phyloP scores from a whole-genome alignment of 805 yeast species.

The Metschnikowia bowlesiae region DNA sequence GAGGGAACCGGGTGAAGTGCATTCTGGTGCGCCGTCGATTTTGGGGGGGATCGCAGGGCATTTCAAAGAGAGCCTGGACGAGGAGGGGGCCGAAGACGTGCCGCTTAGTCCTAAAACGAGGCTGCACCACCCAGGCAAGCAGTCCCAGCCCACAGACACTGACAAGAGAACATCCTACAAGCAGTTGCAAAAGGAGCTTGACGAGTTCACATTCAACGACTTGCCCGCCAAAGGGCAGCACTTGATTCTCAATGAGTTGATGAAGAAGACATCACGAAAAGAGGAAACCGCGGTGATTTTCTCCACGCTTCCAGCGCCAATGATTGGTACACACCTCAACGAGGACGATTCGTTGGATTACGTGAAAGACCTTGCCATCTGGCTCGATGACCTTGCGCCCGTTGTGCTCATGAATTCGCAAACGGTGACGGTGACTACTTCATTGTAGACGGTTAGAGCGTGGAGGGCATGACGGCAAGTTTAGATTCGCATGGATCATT shows the following conservation, averaged over 20 bases:
- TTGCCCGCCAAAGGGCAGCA: constrained; percentile 93
- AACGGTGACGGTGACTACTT: constrained; percentile 94
- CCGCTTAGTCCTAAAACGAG: not conserved
- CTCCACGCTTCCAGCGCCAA: constrained; percentile 87
- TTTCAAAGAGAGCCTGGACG: not conserved
- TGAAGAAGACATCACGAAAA: constrained; percentile 57
- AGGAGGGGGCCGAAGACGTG: not conserved
- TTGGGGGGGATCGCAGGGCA: constrained; percentile 1
- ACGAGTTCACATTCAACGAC: constrained; percentile 61
- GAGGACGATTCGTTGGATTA: constrained; percentile 70
- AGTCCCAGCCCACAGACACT: constrained; percentile 9
- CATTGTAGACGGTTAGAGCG: constrained; percentile 42
- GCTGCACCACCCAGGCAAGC: not conserved
- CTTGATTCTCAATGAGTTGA: constrained; percentile 78
- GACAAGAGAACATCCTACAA: constrained; percentile 20
- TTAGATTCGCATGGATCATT: not conserved
- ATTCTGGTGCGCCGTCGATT: constrained; percentile 4
- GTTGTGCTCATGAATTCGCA: constrained; percentile 79
- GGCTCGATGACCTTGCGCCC: constrained; percentile 85
- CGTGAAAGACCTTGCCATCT: constrained; percentile 66
- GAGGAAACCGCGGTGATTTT: constrained; percentile 65
- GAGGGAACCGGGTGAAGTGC: not conserved
- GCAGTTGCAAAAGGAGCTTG: constrained; percentile 36
- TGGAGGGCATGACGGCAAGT: too few relatives aligned
- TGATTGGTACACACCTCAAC: constrained; percentile 71